Base-by-base conservation (phyloP, 2,329 filamentous ascomycete species). In the Colletotrichum plurivorum region DNA sequence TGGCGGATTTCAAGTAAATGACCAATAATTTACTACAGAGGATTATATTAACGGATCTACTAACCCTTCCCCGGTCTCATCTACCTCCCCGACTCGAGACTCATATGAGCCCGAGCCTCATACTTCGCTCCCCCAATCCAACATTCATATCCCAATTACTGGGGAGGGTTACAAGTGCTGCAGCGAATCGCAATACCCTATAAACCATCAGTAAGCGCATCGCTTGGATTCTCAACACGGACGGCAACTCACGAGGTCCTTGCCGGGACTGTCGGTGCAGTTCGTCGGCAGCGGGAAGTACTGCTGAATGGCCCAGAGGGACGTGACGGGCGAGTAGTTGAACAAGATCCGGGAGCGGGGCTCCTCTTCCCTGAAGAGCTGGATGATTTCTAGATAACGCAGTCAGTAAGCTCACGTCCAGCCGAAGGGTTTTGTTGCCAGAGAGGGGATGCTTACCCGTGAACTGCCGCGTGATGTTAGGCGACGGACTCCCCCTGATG, bases 271-370 rank as follows among this genome's bases (percentile, higher is more conserved):
- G 4, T 56, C 41, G 13, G 56, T 49, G 18, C 67, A 69, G 27
- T 60, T 53, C 16, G 8, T 53, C 4, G 59, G 64, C n/a, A 45
- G 31, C 10, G 67, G 55, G 7, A 51, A 66, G 52, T 69, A 69
- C 36, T 69, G 62, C n/a, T 66, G 62, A 13, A 69, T 69, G 15
- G 67, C 62, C 67, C 67, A 69, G 7, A 66, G 31, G 16, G 25
- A 48, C 8, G 67, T 51, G 22, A 27, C 39, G 18, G 67, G 67
- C 6, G 67, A 69, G 36, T 69, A 69, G 18, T 69, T 69, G 55
- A 69, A 69, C 7, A 69, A 43, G 20, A 69, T 69, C 12, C 27
- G 55, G n/a, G 63, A 41, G 25, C 56, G 55, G 20, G 67, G 62
- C 6, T 36, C 62, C 31, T 69, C 55, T 2, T 69, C 62, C 12